These are phyloP conservation scores for Onygena corvina DNA, from an alignment of 2,329 filamentous ascomycete species.

Conservation along the genomic window DNA sequence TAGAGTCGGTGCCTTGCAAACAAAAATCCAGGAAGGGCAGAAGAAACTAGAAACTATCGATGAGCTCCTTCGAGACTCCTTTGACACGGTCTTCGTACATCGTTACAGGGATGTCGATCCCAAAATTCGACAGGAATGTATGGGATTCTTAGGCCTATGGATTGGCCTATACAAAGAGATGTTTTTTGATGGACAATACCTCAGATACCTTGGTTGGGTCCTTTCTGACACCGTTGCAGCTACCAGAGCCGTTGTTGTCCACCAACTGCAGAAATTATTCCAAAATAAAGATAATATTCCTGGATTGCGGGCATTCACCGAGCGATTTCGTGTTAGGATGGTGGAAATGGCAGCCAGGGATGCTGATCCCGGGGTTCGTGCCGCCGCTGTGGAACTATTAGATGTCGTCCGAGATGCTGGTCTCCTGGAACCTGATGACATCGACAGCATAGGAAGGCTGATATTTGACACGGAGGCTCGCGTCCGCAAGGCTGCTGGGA, in stretches of 20 bases:
- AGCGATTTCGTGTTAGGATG: constrained; percentile 73
- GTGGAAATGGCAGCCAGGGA: constrained; percentile 89
- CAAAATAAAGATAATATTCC: constrained; percentile 65
- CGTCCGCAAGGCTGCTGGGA: constrained; percentile 76
- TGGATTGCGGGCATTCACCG: constrained; percentile 76
- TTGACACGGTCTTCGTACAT: constrained; percentile 88
- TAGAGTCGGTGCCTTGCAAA: constrained; percentile 60
- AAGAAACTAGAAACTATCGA: constrained; percentile 58
- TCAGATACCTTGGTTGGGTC: constrained; percentile 92
- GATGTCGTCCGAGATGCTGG: constrained; percentile 72
- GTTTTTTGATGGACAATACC: constrained; percentile 81
- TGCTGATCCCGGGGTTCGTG: constrained; percentile 66
- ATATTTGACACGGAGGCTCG: constrained; percentile 78
- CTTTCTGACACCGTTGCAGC: constrained; percentile 66
- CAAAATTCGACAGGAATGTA: constrained; percentile 76
- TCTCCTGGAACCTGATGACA: constrained; percentile 79
- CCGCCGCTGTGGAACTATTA: constrained; percentile 67
- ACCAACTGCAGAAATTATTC: constrained; percentile 69
- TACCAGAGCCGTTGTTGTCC: constrained; percentile 74
- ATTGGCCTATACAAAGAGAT: constrained; percentile 71
- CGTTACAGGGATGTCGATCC: constrained; percentile 90
- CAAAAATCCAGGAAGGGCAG: constrained; percentile 57
- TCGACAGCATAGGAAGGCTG: constrained; percentile 74
- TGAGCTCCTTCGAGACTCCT: constrained; percentile 66
- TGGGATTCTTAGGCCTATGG: constrained; percentile 78